Percentiles rank a stretch among this genome's conserved stretches.
These are phyloP conservation scores for Letharia lupina DNA, from an alignment of 495 filamentous ascomycete genomes.

Conservation along the genomic window DNA sequence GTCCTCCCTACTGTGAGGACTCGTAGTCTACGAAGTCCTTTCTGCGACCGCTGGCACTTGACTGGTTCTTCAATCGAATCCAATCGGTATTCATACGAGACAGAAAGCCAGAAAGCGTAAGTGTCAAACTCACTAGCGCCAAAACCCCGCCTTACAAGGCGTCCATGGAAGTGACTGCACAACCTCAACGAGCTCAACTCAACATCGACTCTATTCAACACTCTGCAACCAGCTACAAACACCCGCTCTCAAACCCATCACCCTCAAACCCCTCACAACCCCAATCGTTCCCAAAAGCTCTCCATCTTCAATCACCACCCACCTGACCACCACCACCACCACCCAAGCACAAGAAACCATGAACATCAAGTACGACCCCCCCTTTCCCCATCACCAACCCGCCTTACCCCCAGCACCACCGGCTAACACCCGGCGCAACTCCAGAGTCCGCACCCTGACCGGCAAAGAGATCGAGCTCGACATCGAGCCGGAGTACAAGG, in stretches of 20 bases:
- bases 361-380: conserved; percentile 15
- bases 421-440: background rate
- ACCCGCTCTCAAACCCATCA: background rate
- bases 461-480: conserved; percentile 98
- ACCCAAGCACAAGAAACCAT: background rate
- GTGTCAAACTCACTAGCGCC: background rate
- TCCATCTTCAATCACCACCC: background rate
- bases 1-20: background rate
- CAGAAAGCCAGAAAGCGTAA: too few species aligned
- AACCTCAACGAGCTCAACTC: background rate
- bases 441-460: conserved; percentile 91
- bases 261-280: background rate
- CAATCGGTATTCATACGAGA: background rate
- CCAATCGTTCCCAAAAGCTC: background rate
- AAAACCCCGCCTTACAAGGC: background rate
- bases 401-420: background rate
- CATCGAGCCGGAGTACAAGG: conserved; percentile 88
- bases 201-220: background rate
- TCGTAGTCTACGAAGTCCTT: conserved; percentile 13
- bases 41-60: background rate
- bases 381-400: background rate
- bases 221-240: background rate
- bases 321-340: background rate
- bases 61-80: background rate
- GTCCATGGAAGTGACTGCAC: background rate